phyloP scores from a whole-genome alignment of 1,284 basidiomycete genomes.

The Mycosarcoma mackinlayi region DNA sequence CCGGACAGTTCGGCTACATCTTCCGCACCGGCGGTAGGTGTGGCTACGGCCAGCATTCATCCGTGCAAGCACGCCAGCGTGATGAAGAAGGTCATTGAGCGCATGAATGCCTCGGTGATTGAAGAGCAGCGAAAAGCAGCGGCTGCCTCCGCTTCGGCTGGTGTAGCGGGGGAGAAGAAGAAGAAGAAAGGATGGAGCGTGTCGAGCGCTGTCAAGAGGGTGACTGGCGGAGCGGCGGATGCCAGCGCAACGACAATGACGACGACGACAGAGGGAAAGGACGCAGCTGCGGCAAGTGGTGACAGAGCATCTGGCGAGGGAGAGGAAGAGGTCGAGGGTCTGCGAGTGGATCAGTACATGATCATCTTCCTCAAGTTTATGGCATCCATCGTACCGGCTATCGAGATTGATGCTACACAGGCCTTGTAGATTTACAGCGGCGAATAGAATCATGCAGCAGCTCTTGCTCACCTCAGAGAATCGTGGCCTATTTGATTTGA shows the following conservation, averaged over 20 bases:
- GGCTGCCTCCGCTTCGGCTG: conserved; percentile 31
- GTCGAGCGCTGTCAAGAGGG: conserved; percentile 77
- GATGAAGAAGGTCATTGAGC: conserved; percentile 99
- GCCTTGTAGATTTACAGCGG: conserved; percentile 24
- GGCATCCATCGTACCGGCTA: conserved; percentile 66
- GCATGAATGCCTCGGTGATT: conserved; percentile 80
- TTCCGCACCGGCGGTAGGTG: conserved; percentile 22
- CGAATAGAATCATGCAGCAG: background rate
- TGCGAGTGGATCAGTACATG: conserved; percentile 67
- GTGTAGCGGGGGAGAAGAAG: conserved; percentile 66
- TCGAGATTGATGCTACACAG: conserved; percentile 66
- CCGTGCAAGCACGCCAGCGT: conserved; percentile 99
- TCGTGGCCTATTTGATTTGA: no score
- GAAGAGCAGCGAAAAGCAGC: conserved; percentile 70
- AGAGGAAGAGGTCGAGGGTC: conserved; percentile 48
- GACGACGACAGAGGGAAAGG: background rate
- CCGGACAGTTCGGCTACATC: conserved; percentile 30
- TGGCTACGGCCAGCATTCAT: conserved; percentile 78
- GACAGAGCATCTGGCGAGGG: conserved; percentile 7
- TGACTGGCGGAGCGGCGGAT: conserved; percentile 71
- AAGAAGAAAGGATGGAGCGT: conserved; percentile 82
- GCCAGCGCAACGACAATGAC: background rate
- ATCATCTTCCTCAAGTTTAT: conserved; percentile 68
- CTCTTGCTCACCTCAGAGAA: no score
- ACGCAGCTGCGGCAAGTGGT: background rate